A percentile compares a stretch with the other conserved stretches of the same genome.
These are phyloP conservation scores for Xanthoceras sorbifolium DNA, from an alignment of 345 rosid genomes.

Conservation along the genomic window DNA sequence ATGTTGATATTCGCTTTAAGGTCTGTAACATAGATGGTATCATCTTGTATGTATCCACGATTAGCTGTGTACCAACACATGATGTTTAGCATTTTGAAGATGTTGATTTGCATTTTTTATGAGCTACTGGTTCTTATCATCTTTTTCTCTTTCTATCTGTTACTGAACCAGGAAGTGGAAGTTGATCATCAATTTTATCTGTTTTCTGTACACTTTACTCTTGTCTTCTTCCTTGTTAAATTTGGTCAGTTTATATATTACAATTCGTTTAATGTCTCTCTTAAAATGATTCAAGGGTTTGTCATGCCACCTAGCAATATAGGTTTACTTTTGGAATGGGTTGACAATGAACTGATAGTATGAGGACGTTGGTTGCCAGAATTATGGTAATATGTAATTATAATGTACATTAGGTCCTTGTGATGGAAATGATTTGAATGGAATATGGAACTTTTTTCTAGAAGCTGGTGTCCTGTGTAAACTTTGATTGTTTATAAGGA, in stretches of 20 bases:
- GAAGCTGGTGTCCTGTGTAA: not conserved
- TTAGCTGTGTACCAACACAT: not conserved
- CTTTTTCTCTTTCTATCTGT: not conserved
- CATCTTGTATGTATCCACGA: constrained; percentile 18
- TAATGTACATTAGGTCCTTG: not conserved
- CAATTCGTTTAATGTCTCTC: not conserved
- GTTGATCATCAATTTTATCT: not conserved
- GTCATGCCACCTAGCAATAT: not conserved
- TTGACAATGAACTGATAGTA: not conserved
- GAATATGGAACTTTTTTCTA: not conserved
- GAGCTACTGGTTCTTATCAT: not conserved
- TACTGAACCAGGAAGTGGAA: not conserved
- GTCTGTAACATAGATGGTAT: constrained; percentile 18
- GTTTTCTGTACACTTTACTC: no score
- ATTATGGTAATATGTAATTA: no score
- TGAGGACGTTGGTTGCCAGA: not conserved
- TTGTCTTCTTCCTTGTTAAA: not conserved
- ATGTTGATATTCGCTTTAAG: constrained; percentile 14
- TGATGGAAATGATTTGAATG: not conserved
- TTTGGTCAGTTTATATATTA: not conserved
- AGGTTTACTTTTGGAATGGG: not conserved
- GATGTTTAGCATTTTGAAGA: constrained; percentile 1
- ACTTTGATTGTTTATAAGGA: not conserved
- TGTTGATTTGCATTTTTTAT: not conserved
- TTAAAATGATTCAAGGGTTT: not conserved